These are phyloP conservation scores for Diaporthe nobilis DNA, from an alignment of 2,329 filamentous ascomycete species.

Conservation along the genomic window DNA sequence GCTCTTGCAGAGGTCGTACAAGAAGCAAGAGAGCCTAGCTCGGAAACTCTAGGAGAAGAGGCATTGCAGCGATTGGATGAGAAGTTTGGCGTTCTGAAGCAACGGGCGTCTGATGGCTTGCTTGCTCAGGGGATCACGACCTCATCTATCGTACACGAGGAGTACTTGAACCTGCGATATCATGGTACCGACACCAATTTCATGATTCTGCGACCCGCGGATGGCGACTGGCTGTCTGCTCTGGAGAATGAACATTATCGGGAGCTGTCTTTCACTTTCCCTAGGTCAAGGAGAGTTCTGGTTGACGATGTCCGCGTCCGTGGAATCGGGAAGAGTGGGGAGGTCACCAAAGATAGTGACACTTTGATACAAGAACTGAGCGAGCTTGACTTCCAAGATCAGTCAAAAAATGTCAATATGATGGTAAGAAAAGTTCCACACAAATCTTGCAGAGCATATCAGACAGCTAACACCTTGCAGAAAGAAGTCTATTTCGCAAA, in stretches of 20 bases:
- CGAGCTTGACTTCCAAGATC: conserved; percentile 23
- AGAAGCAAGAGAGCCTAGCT: conserved; percentile 53
- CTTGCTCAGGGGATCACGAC: conserved; percentile 43
- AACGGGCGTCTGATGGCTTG: conserved; percentile 50
- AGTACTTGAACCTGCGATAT: conserved; percentile 63
- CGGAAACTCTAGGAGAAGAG: conserved; percentile 43
- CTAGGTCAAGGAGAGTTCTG: conserved; percentile 54
- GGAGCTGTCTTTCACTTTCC: conserved; percentile 56
- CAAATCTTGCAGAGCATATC: background rate
- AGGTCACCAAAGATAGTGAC: conserved; percentile 37
- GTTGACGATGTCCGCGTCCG: conserved; percentile 55
- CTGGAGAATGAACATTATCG: conserved; percentile 55
- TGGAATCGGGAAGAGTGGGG: conserved; percentile 82
- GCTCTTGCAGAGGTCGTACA: conserved; percentile 56
- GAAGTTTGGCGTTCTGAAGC: conserved; percentile 48
- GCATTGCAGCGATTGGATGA: conserved; percentile 41
- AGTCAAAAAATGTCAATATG: conserved; percentile 9
- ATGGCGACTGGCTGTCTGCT: conserved; percentile 53
- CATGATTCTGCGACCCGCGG: conserved; percentile 57
- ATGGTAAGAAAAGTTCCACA: background rate
- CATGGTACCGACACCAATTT: conserved; percentile 65
- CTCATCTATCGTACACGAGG: conserved; percentile 51
- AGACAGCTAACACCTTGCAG: conserved; percentile 2
- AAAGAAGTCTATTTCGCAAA: conserved; percentile 29
- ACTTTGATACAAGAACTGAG: conserved; percentile 31